These are phyloP conservation scores for Arthrobotrys musiformis DNA, from an alignment of 2,329 filamentous ascomycete genomes.

Conservation along the genomic window DNA sequence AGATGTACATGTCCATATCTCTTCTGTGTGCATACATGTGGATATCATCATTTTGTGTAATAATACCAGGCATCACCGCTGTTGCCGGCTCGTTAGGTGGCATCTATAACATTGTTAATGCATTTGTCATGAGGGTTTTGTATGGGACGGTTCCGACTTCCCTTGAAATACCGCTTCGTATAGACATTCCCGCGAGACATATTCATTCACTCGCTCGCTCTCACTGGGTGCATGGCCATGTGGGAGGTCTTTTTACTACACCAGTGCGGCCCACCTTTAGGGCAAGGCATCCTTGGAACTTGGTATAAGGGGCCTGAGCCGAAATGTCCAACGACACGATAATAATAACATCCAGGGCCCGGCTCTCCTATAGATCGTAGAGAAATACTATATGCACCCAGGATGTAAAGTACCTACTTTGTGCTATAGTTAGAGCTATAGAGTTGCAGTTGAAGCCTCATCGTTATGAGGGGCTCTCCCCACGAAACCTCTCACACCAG, in stretches of 20 bases:
- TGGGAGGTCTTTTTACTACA: conserved; percentile 1
- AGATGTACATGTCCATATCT: neutral
- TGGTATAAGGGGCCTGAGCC: conserved; percentile 52
- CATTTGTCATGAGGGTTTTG: conserved; percentile 9
- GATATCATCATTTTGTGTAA: neutral
- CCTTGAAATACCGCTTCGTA: conserved; percentile 15
- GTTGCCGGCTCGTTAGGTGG: neutral
- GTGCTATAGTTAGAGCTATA: conserved; percentile 1
- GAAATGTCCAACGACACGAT: conserved; percentile 33
- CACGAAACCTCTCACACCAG: conserved; percentile 40
- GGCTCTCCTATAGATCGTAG: conserved; percentile 2
- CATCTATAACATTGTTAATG: conserved; percentile 4
- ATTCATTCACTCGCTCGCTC: neutral
- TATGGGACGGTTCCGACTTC: conserved; percentile 11
- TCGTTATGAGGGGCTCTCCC: conserved; percentile 22
- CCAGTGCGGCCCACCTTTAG: conserved; percentile 40
- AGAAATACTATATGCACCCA: too few species aligned
- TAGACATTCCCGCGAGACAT: conserved; percentile 5
- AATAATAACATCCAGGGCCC: neutral
- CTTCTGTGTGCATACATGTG: neutral
- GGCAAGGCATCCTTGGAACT: conserved; percentile 48
- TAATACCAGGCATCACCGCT: conserved; percentile 7
- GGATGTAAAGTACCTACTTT: too few species aligned
- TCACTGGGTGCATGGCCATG: neutral
- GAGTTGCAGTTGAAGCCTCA: conserved; percentile 35